These are phyloP conservation scores for Posidonia australis DNA, from an alignment of 106 monocot genomes.

Conservation along the genomic window DNA sequence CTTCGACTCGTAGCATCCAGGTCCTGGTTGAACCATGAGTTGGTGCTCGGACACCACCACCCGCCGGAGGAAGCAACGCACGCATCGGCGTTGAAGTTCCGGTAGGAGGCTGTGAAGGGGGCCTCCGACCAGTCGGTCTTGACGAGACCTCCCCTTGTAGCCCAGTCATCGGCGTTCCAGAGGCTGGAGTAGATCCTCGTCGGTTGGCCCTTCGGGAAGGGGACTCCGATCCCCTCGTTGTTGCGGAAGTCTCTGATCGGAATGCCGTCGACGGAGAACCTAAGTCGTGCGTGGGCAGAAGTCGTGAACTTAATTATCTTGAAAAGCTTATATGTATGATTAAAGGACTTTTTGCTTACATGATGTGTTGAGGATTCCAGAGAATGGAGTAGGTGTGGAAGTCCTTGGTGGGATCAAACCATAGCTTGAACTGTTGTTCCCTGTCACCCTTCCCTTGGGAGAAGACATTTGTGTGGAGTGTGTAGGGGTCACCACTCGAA, in stretches of 20 bases:
- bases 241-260: slow-evolving; percentile 14
- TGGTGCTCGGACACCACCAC: too few relatives aligned
- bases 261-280: not conserved
- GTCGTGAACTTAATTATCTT: too few relatives aligned
- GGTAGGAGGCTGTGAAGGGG: slow-evolving; percentile 9
- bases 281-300: too few relatives aligned
- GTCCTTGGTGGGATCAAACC: slow-evolving; percentile 14
- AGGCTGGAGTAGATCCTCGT: slow-evolving; percentile 15
- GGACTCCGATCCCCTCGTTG: slow-evolving; percentile 4
- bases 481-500: slow-evolving; percentile 16
- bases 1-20: not conserved
- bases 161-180: slow-evolving; percentile 15
- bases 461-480: slow-evolving; percentile 14
- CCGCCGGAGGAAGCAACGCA: too few relatives aligned
- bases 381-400: slow-evolving; percentile 19
- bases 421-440: slow-evolving; percentile 12
- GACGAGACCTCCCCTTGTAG: slow-evolving; percentile 12
- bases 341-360: not conserved
- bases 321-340: too few relatives aligned
- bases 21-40: slow-evolving; percentile 3
- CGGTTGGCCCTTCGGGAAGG: slow-evolving; percentile 14
- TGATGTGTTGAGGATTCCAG: slow-evolving; percentile 13
- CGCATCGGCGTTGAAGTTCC: not conserved
- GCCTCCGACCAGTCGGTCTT: slow-evolving; percentile 16
- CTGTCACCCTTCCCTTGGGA: slow-evolving; percentile 12